Percentiles rank a stretch among this genome's conserved stretches.
Conservation (phyloP, 371 early-diverging fungal species). For the Syncephalastrum sp. region DNA sequence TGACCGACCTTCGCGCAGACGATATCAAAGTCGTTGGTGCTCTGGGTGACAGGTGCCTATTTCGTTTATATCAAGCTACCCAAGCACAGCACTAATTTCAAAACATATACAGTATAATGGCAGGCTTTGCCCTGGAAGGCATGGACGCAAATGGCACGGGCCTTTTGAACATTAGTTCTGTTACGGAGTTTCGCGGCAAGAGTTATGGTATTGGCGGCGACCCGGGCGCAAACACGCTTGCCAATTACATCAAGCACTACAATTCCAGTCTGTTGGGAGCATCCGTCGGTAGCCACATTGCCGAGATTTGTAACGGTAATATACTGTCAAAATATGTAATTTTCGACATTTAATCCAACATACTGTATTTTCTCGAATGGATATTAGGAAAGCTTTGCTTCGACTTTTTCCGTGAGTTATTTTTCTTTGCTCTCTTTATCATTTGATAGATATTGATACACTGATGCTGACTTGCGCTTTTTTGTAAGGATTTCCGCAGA, state of each 20-base stretch:
- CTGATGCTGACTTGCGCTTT: neutral
- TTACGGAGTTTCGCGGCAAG: conserved; percentile 39
- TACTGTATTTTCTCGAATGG: too few relatives aligned
- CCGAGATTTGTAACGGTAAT: conserved; percentile 19
- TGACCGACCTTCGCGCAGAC: conserved; percentile 24
- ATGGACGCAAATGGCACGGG: conserved; percentile 10
- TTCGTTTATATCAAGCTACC: too few relatives aligned
- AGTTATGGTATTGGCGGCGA: conserved; percentile 50
- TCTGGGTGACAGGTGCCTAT: conserved; percentile 26
- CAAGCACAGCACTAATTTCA: too few relatives aligned
- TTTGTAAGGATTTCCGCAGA: conserved; percentile 6
- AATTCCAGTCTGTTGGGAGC: conserved; percentile 28
- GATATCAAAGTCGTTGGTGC: conserved; percentile 31
- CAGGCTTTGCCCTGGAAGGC: conserved; percentile 29
- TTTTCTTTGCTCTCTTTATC: neutral
- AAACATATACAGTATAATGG: conserved; percentile 22
- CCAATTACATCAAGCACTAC: conserved; percentile 42
- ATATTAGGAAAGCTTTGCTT: neutral
- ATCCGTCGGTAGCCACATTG: conserved; percentile 34
- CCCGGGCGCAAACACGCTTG: conserved; percentile 34
- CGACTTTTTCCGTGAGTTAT: conserved; percentile 5
- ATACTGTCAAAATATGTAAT: neutral
- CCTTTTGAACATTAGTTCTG: conserved; percentile 15
- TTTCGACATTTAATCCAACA: neutral
- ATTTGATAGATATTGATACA: neutral